These are phyloP conservation scores for Aspergillus jensenii DNA, from an alignment of 2,329 filamentous ascomycete species.

Conservation along the genomic window DNA sequence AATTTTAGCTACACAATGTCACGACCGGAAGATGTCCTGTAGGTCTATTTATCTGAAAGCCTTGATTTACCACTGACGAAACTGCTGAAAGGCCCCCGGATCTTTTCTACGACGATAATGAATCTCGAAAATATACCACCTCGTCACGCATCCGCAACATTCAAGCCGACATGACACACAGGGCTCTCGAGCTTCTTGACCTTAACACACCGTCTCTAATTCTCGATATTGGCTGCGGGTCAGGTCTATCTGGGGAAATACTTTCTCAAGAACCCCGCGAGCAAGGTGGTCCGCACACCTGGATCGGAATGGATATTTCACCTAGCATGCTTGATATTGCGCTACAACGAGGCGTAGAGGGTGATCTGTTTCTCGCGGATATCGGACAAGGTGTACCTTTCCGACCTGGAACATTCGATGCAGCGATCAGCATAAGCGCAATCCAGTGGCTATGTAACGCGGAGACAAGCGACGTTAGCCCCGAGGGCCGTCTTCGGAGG, in stretches of 20 bases:
- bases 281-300: conserved; percentile 82
- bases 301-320: conserved; percentile 96
- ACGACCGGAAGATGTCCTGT: conserved; percentile 93
- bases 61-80: conserved; percentile 10
- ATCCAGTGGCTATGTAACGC: conserved; percentile 99
- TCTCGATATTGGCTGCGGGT: conserved; percentile 95
- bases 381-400: conserved; percentile 96
- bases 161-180: conserved; percentile 89
- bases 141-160: conserved; percentile 94
- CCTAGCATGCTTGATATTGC: conserved; percentile 97
- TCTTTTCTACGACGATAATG: conserved; percentile 93
- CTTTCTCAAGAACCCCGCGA: conserved; percentile 69
- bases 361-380: conserved; percentile 90
- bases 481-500: conserved; percentile 71
- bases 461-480: conserved; percentile 80
- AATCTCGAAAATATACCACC: conserved; percentile 97
- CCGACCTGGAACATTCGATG: conserved; percentile 87
- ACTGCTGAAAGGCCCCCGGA: conserved; percentile 71
- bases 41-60: conserved; percentile 31
- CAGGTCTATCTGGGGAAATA: conserved; percentile 90
- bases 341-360: conserved; percentile 85
- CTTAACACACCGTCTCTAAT: conserved; percentile 79
- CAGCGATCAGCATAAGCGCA: conserved; percentile 89
- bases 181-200: conserved; percentile 87
- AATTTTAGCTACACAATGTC: conserved; percentile 63